A percentile compares a stretch with the other conserved stretches of the same genome.
These are phyloP conservation scores for Cercospora berteroae DNA, from an alignment of 2,329 filamentous ascomycete genomes.

Conservation along the genomic window DNA sequence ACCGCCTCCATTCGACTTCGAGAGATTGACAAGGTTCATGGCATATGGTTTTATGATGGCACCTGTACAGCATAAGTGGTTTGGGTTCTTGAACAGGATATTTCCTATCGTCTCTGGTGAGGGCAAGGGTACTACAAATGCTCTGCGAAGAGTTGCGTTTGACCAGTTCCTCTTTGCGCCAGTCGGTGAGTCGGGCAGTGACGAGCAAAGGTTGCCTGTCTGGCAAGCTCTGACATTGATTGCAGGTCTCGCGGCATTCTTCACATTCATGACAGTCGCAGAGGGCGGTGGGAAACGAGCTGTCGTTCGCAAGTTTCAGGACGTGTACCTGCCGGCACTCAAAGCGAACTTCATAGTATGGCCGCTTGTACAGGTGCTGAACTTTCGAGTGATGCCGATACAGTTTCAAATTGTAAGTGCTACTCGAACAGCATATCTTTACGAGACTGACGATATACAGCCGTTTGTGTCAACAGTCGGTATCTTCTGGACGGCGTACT, in stretches of 20 bases:
- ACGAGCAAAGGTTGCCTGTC: not conserved
- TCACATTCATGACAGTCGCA: conserved; percentile 92
- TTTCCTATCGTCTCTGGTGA: conserved; percentile 68
- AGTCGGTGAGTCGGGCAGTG: conserved; percentile 56
- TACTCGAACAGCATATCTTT: conserved; percentile 28
- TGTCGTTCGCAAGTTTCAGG: conserved; percentile 78
- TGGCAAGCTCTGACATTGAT: not conserved
- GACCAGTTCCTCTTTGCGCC: conserved; percentile 95
- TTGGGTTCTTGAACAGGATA: conserved; percentile 73
- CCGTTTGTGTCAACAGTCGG: conserved; percentile 94
- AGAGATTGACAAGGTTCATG: conserved; percentile 92
- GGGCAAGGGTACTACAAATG: conserved; percentile 60
- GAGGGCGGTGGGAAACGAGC: conserved; percentile 85
- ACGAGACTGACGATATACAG: conserved; percentile 47
- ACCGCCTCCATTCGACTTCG: conserved; percentile 90
- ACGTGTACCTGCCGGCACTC: conserved; percentile 89
- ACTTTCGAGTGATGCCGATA: conserved; percentile 91
- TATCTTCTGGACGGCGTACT: conserved; percentile 96
- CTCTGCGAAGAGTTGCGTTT: conserved; percentile 84
- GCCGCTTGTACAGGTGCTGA: conserved; percentile 93
- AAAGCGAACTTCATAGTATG: conserved; percentile 96
- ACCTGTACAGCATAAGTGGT: conserved; percentile 94
- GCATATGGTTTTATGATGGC: conserved; percentile 96
- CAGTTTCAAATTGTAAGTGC: conserved; percentile 90
- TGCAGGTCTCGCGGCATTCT: conserved; percentile 76